These are phyloP conservation scores for Colletotrichum eremochloae DNA, from an alignment of 2,329 filamentous ascomycete species.

Conservation along the genomic window DNA sequence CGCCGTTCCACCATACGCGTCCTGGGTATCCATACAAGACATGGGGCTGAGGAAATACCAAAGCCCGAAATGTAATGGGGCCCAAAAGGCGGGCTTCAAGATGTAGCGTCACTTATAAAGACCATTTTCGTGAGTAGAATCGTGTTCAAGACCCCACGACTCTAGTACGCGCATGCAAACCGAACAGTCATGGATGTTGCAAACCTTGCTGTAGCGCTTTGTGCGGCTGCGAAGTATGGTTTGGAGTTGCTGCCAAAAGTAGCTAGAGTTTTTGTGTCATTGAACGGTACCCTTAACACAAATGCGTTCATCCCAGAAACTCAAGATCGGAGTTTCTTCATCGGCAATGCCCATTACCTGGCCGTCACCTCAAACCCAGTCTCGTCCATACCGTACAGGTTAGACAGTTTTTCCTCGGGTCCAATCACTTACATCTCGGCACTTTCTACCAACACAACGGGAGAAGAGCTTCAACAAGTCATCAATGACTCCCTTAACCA, in stretches of 20 bases:
- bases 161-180: not conserved
- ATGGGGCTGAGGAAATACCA: not conserved
- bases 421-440: conserved; percentile 10
- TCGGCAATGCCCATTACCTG: not conserved
- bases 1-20: not conserved
- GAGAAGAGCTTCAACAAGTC: not conserved
- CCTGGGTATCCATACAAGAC: not conserved
- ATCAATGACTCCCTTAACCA: not conserved
- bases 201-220: not conserved
- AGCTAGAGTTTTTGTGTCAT: not conserved
- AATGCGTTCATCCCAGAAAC: not conserved
- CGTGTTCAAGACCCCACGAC: not conserved
- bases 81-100: not conserved
- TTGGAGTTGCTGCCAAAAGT: not conserved
- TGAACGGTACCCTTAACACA: not conserved
- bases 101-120: not conserved
- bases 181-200: not conserved
- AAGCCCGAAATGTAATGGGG: not conserved
- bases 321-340: not conserved
- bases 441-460: not conserved
- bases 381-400: not conserved
- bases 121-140: not conserved
- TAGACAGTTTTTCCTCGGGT: not conserved
- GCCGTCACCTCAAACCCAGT: not conserved
- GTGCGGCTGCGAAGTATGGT: not conserved